Evolutionary conservation across 192 early-diverging fungal species (phyloP), one percentile per base, ranked within the genome.

Genomic region (Rhizoclosmatium sp.): DNA sequence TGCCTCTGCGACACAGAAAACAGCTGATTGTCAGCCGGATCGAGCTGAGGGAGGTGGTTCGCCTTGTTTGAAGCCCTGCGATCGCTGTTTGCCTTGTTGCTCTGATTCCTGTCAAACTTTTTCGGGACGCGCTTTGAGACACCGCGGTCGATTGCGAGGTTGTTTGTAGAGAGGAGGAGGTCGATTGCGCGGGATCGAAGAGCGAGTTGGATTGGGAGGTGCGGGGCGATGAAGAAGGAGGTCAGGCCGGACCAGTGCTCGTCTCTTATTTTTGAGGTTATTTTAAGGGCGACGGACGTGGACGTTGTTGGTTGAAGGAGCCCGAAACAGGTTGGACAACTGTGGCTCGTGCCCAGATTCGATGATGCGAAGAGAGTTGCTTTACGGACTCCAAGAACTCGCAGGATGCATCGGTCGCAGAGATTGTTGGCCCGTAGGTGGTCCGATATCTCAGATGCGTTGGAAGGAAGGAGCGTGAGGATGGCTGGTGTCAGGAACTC

Each of bases 321-420:
- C 7, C 84, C 84, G 39, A 88, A 74, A 60, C 87, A 88, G 5
- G 84, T 83, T 4, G 84, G 71, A 67, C 87, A 88, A 49, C 3
- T 42, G 71, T 23, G 3, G 60, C 7, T 39, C 5, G 40, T 69
- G 40, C 12, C 9, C 4, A 19, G 48, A 21, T n/a, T 59, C 67
- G 21, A 56, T 31, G 48, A 7, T 65, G n/a, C 5, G 23, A 7
- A 7, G 5, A 45, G 64, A 65, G 48, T n/a, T 44, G 9, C 47
- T 46, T 70, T 68, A n/a, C 67, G 65, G 4, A 78, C 67, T 4
- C 77, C 66, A 4, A 78, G 68, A 7, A 78, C 14, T 14, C 77
- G 77, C 23, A 78, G 12, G 39, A 78, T 61, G 59, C 77, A 78
- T 4, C n/a, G 39, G 64, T 16, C 4, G 54, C 76, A 78, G 14